These are phyloP conservation scores for Calocera viscosa DNA, from an alignment of 768 basidiomycete genomes.

Conservation along the genomic window DNA sequence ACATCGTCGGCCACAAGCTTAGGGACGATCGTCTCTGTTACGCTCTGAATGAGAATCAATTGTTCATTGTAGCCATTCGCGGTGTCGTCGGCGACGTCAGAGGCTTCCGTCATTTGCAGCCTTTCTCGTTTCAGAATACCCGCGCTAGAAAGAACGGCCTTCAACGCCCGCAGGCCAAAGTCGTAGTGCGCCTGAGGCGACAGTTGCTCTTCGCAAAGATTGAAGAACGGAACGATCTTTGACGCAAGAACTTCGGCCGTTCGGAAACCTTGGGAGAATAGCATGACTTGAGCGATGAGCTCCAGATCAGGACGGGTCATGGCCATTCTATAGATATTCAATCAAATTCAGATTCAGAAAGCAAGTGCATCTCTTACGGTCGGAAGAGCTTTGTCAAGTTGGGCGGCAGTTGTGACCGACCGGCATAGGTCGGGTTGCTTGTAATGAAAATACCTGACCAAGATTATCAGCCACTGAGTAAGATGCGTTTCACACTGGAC, in stretches of 20 bases:
- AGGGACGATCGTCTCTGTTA: conserved; percentile 95
- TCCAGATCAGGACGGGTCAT: conserved; percentile 98
- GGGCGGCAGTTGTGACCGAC: conserved; percentile 79
- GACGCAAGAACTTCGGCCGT: conserved; percentile 95
- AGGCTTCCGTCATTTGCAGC: conserved; percentile 37
- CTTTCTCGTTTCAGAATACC: conserved; percentile 95
- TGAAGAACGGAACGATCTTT: conserved; percentile 98
- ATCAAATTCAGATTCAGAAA: conserved; percentile 4
- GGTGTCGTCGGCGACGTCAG: conserved; percentile 31
- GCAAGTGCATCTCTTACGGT: conserved; percentile 46
- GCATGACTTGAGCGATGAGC: conserved; percentile 97
- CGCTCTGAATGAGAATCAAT: conserved; percentile 94
- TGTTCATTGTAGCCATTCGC: conserved; percentile 65
- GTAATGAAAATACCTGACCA: conserved; percentile 87
- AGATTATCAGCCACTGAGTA: background rate
- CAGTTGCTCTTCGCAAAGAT: conserved; percentile 92
- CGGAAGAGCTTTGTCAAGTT: conserved; percentile 87
- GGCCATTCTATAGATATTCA: conserved; percentile 57
- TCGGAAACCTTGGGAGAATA: conserved; percentile 98
- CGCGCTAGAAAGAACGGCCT: conserved; percentile 90
- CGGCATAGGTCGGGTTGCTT: conserved; percentile 97
- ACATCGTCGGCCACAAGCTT: conserved; percentile 97
- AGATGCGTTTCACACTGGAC: conserved; percentile 13
- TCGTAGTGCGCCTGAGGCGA: conserved; percentile 98
- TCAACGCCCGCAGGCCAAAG: conserved; percentile 93